Base-by-base conservation (phyloP, 2,329 filamentous ascomycete genomes). In the Alternaria sp. region DNA sequence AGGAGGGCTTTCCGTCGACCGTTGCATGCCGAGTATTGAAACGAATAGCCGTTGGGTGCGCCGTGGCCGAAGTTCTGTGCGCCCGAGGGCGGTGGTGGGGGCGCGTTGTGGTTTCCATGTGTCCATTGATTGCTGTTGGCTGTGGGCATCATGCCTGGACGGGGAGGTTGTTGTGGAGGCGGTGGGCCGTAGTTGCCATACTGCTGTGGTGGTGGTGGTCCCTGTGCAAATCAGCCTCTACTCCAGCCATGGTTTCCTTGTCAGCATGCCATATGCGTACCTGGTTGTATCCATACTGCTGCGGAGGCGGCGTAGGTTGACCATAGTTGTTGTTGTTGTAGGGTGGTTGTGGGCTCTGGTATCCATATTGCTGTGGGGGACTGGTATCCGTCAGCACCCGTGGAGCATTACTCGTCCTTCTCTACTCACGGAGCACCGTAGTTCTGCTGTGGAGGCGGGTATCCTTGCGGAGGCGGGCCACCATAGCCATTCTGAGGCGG, bases 21-120 rank as follows among this genome's bases (percentile, higher is more conserved):
- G 5, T 91, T 96, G 78, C 94, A 98, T 68, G 90, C 90, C 48
- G 93, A 97, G 80, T 97, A 97, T 79, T 94, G 92, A 80, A 94
- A 98, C 45, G 85, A 88, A 79, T 97, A 97, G 71, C 85, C 86
- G 65, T 88, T 85, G 18, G 93, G 93, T 14, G 94, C 93, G 59
- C 93, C 93, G 63, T 89, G 85, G 57, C 93, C 75, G 43, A 80
- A 80, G 54, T 71, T 67, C 59, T 65, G 90, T 85, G 55, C 85
- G 82, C 59, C 84, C 77, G 18, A 70, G 18, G 91, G 90, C 8
- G 92, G 92, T 53, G 89, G 86, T 2, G 89, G 85, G 52, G 92
- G 91, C 9, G 82, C 86, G 66, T 78, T 78, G 52, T 84, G 84
- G 67, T 87, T 87, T 64, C 85, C 87, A 67, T 87, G 85, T 56